phyloP scores from a whole-genome alignment of 2,329 filamentous ascomycete genomes.

The Colletotrichum sublineola region DNA sequence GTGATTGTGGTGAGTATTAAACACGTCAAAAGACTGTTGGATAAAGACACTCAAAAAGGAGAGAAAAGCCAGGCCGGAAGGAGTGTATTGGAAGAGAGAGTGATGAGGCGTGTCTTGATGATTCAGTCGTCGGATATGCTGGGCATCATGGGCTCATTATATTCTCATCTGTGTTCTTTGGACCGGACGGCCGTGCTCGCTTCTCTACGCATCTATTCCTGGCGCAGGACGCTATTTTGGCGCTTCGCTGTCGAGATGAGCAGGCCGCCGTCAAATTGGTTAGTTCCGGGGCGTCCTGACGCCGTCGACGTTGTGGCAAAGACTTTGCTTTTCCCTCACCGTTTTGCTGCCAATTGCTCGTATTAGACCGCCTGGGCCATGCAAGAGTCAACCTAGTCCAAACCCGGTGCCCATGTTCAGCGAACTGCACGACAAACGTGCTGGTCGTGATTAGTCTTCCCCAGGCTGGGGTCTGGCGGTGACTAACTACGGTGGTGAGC shows the following conservation, averaged over 20 bases:
- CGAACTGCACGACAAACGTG: conserved; percentile 7
- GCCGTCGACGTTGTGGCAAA: conserved; percentile 27
- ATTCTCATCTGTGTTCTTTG: conserved; percentile 6
- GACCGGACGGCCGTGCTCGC: not conserved
- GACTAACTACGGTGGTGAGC: not conserved
- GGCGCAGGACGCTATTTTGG: conserved; percentile 9
- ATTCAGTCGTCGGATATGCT: not conserved
- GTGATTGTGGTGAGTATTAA: conserved; percentile 13
- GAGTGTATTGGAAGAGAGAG: conserved; percentile 2
- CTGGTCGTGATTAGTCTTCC: conserved; percentile 10
- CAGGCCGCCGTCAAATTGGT: conserved; percentile 8
- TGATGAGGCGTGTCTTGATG: conserved; percentile 25
- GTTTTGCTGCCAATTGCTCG: conserved; percentile 11
- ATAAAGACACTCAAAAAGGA: not conserved
- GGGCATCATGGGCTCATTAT: conserved; percentile 31
- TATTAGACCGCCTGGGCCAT: conserved; percentile 7
- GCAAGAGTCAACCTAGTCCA: conserved; percentile 8
- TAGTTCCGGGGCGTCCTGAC: conserved; percentile 24
- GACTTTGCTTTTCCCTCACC: conserved; percentile 22
- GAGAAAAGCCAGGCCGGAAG: conserved; percentile 18
- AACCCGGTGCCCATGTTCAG: conserved; percentile 19
- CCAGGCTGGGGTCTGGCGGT: not conserved
- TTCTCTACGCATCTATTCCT: conserved; percentile 20
- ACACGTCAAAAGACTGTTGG: conserved; percentile 6
- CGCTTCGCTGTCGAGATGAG: conserved; percentile 30